phyloP scores from a whole-genome alignment of 345 rosid species.

The Murraya paniculata region DNA sequence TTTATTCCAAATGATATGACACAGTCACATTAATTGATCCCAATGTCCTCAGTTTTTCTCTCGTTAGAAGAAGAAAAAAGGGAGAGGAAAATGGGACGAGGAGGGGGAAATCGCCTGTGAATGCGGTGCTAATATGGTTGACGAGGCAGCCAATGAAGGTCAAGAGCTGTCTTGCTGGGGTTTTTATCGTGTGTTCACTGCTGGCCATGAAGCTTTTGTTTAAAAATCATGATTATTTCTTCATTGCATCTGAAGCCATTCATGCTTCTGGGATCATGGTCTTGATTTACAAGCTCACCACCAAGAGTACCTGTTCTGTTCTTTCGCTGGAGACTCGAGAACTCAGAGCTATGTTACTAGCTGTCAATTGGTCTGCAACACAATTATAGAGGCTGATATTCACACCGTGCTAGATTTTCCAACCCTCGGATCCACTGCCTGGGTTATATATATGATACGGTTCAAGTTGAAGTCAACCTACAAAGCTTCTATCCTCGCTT shows the following conservation, averaged over 20 bases:
- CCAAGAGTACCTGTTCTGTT: slow-evolving; percentile 67
- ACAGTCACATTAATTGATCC: too few species aligned
- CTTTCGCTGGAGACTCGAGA: slow-evolving; percentile 77
- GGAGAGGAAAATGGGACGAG: slow-evolving; percentile 48
- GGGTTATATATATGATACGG: slow-evolving; percentile 77
- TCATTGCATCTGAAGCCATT: slow-evolving; percentile 55
- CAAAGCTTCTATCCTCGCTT: slow-evolving; percentile 47
- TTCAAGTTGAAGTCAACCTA: slow-evolving; percentile 69
- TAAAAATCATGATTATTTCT: slow-evolving; percentile 43
- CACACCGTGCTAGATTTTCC: slow-evolving; percentile 66
- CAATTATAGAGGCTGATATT: slow-evolving; percentile 45
- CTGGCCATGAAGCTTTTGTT: slow-evolving; percentile 37
- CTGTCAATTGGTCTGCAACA: slow-evolving; percentile 45
- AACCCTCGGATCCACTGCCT: slow-evolving; percentile 50
- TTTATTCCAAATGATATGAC: too few species aligned
- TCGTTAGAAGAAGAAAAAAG: not conserved
- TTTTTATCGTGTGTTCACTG: slow-evolving; percentile 25
- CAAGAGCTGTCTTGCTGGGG: slow-evolving; percentile 38
- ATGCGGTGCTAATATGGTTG: slow-evolving; percentile 37
- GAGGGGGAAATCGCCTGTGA: slow-evolving; percentile 44
- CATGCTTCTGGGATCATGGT: slow-evolving; percentile 63
- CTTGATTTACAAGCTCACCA: slow-evolving; percentile 63
- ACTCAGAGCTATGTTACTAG: slow-evolving; percentile 64
- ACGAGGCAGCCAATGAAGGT: slow-evolving; percentile 50
- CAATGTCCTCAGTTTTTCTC: not conserved